These are phyloP conservation scores for Helicostylum pulchrum DNA, from an alignment of 192 early-diverging fungal genomes.

Conservation along the genomic window DNA sequence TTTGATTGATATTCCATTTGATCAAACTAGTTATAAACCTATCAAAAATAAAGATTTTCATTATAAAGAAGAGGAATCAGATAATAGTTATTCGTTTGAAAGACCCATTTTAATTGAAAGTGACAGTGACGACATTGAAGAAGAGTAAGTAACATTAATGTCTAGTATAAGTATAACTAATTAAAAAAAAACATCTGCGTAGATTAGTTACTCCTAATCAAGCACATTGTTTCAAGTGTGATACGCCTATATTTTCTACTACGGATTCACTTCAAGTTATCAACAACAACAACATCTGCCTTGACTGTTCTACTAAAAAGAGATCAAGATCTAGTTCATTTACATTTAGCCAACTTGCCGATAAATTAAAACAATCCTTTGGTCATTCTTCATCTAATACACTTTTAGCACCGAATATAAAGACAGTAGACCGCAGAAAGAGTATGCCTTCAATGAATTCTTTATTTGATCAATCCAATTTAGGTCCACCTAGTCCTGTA, in stretches of 20 bases:
- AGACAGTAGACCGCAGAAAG: conserved; percentile 3
- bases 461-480: not conserved
- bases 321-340: not conserved
- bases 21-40: no score
- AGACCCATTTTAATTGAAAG: conserved; percentile 15
- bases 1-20: conserved; percentile 1
- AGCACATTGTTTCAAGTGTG: not conserved
- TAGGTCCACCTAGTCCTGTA: not conserved
- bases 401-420: not conserved
- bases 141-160: conserved; percentile 1
- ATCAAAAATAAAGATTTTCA: no score
- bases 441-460: conserved; percentile 2
- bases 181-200: not conserved
- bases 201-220: not conserved
- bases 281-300: not conserved
- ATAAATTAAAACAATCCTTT: conserved; percentile 7
- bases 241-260: not conserved
- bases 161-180: not conserved
- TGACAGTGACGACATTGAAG: conserved; percentile 10
- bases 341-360: not conserved
- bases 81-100: not conserved
- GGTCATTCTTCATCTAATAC: not conserved
- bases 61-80: no score
- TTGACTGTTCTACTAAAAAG: not conserved
- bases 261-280: not conserved